phyloP scores from a whole-genome alignment of 331 rosid species.

The Acacia pycnantha region DNA sequence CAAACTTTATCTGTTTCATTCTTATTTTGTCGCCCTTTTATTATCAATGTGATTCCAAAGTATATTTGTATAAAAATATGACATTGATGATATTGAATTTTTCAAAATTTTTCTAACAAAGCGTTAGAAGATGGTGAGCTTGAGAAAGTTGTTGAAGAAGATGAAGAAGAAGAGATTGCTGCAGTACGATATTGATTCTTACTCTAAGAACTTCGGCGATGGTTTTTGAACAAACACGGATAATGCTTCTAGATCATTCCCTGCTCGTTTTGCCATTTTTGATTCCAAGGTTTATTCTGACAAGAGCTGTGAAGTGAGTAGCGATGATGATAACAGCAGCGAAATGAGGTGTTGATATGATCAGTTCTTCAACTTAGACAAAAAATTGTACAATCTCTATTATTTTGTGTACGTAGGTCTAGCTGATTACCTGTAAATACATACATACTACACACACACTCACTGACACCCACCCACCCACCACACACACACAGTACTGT shows the following conservation, averaged over 20 bases:
- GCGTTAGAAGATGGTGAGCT: not conserved
- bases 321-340: not conserved
- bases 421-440: not conserved
- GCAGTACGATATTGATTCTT: slow-evolving; percentile 51
- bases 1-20: no score
- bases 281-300: slow-evolving; percentile 16
- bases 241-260: slow-evolving; percentile 51
- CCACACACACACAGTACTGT: not conserved
- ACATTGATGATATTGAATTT: not conserved
- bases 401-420: not conserved
- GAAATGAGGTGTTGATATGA: not conserved
- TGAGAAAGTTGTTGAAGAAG: no score
- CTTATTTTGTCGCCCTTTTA: no score
- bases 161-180: slow-evolving; percentile 7
- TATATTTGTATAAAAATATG: not conserved
- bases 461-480: accelerated
- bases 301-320: not conserved
- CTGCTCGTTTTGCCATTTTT: slow-evolving; percentile 56
- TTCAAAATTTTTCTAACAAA: not conserved
- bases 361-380: not conserved
- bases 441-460: no score
- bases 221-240: slow-evolving; percentile 46
- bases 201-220: slow-evolving; percentile 62
- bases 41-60: not conserved
- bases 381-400: not conserved